Evolutionary conservation across 257 asterid species (phyloP), one percentile per base, ranked within the genome.

Genomic region (Buddleja alternifolia): DNA sequence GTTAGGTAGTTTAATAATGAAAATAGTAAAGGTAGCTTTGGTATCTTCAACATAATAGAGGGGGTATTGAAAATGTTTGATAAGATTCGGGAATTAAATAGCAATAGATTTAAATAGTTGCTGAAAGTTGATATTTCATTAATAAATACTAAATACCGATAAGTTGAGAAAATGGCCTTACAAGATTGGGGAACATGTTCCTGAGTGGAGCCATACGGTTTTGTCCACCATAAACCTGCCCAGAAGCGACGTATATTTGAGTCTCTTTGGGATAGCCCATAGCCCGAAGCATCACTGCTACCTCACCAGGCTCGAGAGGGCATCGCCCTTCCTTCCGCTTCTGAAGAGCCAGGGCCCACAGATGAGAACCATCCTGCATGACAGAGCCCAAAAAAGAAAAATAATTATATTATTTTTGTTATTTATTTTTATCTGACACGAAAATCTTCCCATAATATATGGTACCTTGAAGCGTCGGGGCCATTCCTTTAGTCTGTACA

Each of bases 221-320:
- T 77, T 94, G 99, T 34, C 99, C 98, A 60, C 99, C 98, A 56
- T 94, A 94, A 72, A 91, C 99, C 77, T 94, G 98, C 75, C 99
- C 99, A 32, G 99, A 94, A 53, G 99, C 99, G 34, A 94, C 99
- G 66, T 94, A 94, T 83, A 94, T 94, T 74, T 88, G 97, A 67
- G 99, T 94, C 76, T 94, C 99, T 83, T 88, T 91, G 6, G 95
- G 93, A 75, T 94, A 94, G 64, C 99, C 99, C 99, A 94, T 94
- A 54, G 95, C 98, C 20, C 99, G 87, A 74, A 94, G 97, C 97
- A 92, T 84, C 73, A 91, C 97, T 4, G 99, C 99, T 66, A 94
- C 99, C 86, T 94, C 99, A 64, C 93, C 92, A 34, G 99, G 99
- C 81, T 94, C 99, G 39, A 94, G 98, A 48, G 98, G 98, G 84